Conservation (phyloP, 2,329 filamentous ascomycete species). For the Chaetomium strumarium region DNA sequence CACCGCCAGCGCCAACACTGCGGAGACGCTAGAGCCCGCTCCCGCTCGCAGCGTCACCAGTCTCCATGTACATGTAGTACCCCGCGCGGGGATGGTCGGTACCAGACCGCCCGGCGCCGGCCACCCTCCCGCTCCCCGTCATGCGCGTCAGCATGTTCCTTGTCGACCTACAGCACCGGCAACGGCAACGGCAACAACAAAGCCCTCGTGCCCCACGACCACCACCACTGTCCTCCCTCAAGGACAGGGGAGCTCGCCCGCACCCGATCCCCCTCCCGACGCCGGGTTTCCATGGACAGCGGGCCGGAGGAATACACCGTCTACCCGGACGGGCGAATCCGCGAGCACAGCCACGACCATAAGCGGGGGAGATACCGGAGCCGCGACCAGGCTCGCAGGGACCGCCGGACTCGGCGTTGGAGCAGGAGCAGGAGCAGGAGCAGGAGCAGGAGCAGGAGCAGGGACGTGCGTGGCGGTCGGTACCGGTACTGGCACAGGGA, state of each 20-base stretch:
- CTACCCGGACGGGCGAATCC: conserved; percentile 2
- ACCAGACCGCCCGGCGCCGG: too few species aligned
- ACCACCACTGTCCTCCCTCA: not conserved
- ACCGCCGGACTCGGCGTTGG: not conserved
- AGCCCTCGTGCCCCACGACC: not conserved
- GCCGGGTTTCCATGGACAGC: not conserved
- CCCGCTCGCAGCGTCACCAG: too few species aligned
- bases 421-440: not conserved
- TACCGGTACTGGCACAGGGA: not conserved
- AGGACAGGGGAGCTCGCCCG: not conserved
- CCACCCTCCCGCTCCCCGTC: too few species aligned
- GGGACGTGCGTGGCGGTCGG: not conserved
- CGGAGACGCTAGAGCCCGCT: too few species aligned
- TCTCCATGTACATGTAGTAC: too few species aligned
- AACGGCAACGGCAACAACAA: not conserved
- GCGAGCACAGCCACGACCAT: not conserved
- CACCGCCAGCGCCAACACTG: too few species aligned
- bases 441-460: not conserved
- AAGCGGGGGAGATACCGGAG: not conserved
- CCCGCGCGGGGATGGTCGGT: too few species aligned
- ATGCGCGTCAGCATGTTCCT: too few species aligned
- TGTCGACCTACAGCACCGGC: too few species aligned
- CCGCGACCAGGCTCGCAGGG: not conserved
- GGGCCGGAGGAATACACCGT: conserved; percentile 8
- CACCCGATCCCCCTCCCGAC: not conserved